A percentile compares a stretch with the other conserved stretches of the same genome.
Conservation (phyloP, 2,329 filamentous ascomycete species). For the Setomelanomma holmii region DNA sequence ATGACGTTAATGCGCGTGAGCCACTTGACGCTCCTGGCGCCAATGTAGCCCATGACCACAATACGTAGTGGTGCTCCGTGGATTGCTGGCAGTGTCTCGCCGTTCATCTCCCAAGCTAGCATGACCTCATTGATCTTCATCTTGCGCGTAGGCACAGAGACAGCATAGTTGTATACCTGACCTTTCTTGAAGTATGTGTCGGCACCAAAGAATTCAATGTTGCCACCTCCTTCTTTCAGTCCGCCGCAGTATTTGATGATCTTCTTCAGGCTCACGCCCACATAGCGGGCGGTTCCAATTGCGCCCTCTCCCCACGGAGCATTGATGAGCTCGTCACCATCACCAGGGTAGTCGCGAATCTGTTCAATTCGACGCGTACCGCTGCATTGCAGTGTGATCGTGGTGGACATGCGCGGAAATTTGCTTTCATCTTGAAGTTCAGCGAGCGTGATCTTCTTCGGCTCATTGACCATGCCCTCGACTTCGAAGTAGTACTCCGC, state of each 20-base stretch:
- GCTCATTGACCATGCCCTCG: conserved; percentile 67
- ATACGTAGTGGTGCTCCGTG: conserved; percentile 70
- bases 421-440: conserved; percentile 66
- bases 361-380: conserved; percentile 75
- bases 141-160: conserved; percentile 72
- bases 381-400: conserved; percentile 71
- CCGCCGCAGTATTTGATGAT: conserved; percentile 75
- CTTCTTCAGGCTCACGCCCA: conserved; percentile 71
- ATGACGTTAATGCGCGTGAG: conserved; percentile 69
- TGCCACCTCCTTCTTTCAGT: conserved; percentile 60
- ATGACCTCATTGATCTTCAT: conserved; percentile 72
- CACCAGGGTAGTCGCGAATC: conserved; percentile 68
- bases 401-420: conserved; percentile 67
- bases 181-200: conserved; percentile 77
- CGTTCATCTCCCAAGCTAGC: conserved; percentile 76
- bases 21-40: conserved; percentile 69
- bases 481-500: conserved; percentile 62
- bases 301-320: conserved; percentile 61
- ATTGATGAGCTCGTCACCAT: conserved; percentile 66
- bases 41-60: conserved; percentile 72
- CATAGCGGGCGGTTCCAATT: conserved; percentile 70
- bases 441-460: conserved; percentile 62
- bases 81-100: conserved; percentile 67
- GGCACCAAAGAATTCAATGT: conserved; percentile 73
- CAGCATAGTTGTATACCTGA: conserved; percentile 70